Conservation (phyloP, 148 eudicot species). For the Heliamphora exappendiculata region DNA sequence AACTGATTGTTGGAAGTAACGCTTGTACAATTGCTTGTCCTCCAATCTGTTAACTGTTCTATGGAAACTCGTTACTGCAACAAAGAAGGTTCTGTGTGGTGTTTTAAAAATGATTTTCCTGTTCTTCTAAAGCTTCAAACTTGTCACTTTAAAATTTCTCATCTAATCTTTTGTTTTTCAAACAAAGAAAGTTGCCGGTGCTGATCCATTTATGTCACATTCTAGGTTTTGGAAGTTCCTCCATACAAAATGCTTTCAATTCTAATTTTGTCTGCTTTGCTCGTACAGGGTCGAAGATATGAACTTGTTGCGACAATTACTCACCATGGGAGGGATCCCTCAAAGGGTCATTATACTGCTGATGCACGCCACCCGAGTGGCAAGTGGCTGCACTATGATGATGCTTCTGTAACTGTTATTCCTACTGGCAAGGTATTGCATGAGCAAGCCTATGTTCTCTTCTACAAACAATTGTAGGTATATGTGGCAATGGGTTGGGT, state of each 20-base stretch:
- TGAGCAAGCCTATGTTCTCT: conserved; percentile 78
- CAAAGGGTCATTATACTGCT: conserved; percentile 86
- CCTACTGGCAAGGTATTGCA: conserved; percentile 64
- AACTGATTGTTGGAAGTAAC: background rate
- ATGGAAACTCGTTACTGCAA: background rate
- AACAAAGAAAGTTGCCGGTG: background rate
- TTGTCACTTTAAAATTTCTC: background rate
- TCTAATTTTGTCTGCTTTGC: background rate
- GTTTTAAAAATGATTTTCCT: background rate
- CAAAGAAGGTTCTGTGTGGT: background rate
- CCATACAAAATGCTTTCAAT: background rate
- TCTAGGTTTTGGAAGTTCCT: background rate
- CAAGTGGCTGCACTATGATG: conserved; percentile 72
- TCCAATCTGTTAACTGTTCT: background rate
- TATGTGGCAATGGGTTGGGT: background rate
- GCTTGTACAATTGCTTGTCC: background rate
- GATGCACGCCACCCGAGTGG: conserved; percentile 62
- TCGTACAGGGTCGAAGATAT: conserved; percentile 54
- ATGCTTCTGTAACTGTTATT: conserved; percentile 56
- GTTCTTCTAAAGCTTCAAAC: background rate
- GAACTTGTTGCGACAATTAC: conserved; percentile 80
- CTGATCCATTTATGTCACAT: too few species aligned
- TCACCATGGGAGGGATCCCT: conserved; percentile 80
- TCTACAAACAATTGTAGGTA: conserved; percentile 59
- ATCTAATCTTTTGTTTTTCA: background rate